phyloP scores from a whole-genome alignment of 139 green algal genomes.

The Marvania coccoides region DNA sequence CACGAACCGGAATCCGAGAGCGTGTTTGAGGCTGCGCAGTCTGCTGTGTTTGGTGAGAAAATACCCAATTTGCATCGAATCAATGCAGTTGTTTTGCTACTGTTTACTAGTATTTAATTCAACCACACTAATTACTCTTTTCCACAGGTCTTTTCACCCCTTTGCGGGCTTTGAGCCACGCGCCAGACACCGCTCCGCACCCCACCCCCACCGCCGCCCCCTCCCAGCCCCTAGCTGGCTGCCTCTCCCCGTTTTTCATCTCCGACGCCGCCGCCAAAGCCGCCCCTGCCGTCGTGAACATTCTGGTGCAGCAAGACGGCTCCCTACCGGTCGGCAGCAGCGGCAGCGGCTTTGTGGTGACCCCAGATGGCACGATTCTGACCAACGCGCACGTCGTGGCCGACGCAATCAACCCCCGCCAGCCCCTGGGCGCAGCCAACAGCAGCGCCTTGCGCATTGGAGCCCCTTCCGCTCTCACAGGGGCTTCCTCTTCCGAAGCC shows the following conservation, averaged over 20 bases:
- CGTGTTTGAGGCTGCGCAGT: no score
- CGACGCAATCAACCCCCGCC: conserved; percentile 21
- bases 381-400: conserved; percentile 80
- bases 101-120: no score
- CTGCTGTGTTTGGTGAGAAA: no score
- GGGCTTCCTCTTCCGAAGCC: neutral
- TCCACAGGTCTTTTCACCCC: no score
- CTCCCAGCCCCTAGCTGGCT: conserved; percentile 13
- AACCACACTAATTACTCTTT: no score
- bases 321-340: conserved; percentile 1
- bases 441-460: neutral
- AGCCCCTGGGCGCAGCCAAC: neutral
- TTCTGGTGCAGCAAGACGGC: conserved; percentile 14
- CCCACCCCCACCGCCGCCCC: no score
- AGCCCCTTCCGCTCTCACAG: no score
- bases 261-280: conserved; percentile 53
- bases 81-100: no score
- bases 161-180: no score
- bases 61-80: no score
- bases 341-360: conserved; percentile 62
- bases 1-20: no score
- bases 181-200: no score
- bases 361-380: conserved; percentile 50
- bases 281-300: conserved; percentile 53
- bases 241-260: conserved; percentile 42